Evolutionary conservation across 257 asterid genomes (phyloP), one percentile per base, ranked within the genome.

Genomic region (Agastache rugosa): DNA sequence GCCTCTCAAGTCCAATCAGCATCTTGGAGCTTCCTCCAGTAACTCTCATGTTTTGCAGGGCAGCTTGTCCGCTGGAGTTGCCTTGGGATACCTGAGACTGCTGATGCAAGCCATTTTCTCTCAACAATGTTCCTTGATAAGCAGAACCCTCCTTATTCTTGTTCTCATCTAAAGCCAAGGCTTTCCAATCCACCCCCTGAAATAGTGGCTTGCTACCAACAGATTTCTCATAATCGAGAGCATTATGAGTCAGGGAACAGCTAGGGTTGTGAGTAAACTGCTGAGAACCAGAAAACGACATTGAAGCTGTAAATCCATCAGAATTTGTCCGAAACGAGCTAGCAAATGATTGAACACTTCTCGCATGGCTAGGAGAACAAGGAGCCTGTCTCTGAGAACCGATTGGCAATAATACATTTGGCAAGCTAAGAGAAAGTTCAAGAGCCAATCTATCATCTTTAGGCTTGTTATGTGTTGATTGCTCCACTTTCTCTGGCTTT

Each of bases 151-250:
- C 98, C 83, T 83, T 86, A 67, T 70, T 83, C 77, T 90, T 88
- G 63, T 84, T 83, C 79, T 90, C 98, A 8, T 88, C 93, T 22
- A 82, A 75, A n/a, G 99, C 73, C 76, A 92, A 81, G 76, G 92
- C 93, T 80, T 92, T 96, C 99, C 99, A 92, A 74, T 95, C 97
- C 35, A 95, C 97, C 60, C 96, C 98, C 80, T 95, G 94, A 83
- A 95, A 92, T 77, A 95, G 47, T 8, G 99, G 99, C 72, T 90
- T 92, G 63, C 98, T 92, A 73, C 87, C 85, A 35, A 95, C 99
- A 51, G 99, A 95, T 77, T 95, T 82, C 85, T 95, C 99, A 73
- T 77, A 83, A 91, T 95, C 98, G 73, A 82, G 83, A 54, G 84
- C 80, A 63, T 88, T 83, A 59, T 89, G 90, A 66, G 91, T 91